phyloP scores from a whole-genome alignment of 139 green algal species.

The Zygnema cylindricum region DNA sequence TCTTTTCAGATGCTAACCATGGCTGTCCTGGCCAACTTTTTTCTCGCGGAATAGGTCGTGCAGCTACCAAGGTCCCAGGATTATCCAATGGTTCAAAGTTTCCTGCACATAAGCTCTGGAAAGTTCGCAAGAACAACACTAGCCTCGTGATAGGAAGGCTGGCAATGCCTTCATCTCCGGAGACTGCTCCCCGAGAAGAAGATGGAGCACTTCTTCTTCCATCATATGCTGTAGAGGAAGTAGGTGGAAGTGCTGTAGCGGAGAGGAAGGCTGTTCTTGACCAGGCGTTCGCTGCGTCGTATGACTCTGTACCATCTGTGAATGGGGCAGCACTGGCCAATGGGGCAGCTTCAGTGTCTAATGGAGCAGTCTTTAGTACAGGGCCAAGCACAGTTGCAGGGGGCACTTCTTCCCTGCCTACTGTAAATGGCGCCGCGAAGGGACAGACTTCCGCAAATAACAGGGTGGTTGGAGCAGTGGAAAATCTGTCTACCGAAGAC shows the following conservation, averaged over 20 bases:
- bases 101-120: too few species aligned
- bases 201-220: neutral
- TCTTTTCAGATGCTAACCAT: too few species aligned
- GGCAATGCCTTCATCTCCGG: too few species aligned
- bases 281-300: neutral
- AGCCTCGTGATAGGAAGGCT: too few species aligned
- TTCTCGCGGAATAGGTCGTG: too few species aligned
- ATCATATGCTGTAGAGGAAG: neutral
- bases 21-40: too few species aligned
- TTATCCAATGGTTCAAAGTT: too few species aligned
- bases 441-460: neutral
- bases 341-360: neutral
- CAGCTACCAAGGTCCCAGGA: too few species aligned
- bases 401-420: neutral
- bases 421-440: neutral
- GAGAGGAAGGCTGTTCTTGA: neutral
- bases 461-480: neutral
- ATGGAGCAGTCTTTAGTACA: neutral
- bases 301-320: neutral
- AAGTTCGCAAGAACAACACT: too few species aligned
- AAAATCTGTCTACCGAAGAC: slow-evolving; percentile 42
- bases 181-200: too few species aligned
- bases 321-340: neutral
- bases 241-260: neutral
- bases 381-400: neutral